phyloP scores from a whole-genome alignment of 768 basidiomycete species.

The Agaricus bisporus region DNA sequence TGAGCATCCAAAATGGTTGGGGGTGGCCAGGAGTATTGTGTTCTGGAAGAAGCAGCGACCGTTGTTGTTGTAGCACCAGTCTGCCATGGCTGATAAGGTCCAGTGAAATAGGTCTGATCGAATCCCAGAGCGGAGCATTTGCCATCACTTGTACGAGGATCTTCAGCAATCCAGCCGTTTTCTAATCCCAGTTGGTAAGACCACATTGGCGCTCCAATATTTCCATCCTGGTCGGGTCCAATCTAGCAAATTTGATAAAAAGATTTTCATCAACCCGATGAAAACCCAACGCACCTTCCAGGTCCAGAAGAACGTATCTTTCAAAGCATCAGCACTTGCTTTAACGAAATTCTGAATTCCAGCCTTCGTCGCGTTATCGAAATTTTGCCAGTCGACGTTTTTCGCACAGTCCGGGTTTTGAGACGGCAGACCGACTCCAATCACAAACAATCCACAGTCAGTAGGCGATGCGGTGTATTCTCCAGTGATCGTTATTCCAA shows the following conservation, averaged over 20 bases:
- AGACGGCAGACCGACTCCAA: constrained; percentile 31
- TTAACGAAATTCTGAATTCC: constrained; percentile 50
- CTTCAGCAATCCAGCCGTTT: constrained; percentile 71
- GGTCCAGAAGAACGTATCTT: constrained; percentile 43
- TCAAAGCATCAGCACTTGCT: constrained; percentile 36
- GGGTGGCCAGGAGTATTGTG: constrained; percentile 49
- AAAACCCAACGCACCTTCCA: constrained; percentile 31
- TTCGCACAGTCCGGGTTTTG: constrained; percentile 24
- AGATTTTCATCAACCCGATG: too few species aligned
- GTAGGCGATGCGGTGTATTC: constrained; percentile 72
- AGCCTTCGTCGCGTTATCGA: constrained; percentile 30
- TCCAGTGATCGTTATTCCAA: constrained; percentile 70
- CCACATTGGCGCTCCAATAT: constrained; percentile 32
- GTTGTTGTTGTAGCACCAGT: constrained; percentile 49
- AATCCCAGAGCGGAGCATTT: constrained; percentile 50
- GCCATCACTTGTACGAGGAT: constrained; percentile 60
- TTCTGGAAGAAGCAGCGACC: constrained; percentile 32
- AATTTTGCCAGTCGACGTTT: constrained; percentile 52
- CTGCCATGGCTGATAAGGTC: constrained; percentile 44
- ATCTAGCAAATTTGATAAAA: constrained; percentile 17
- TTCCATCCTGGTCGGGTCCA: constrained; percentile 39
- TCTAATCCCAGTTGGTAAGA: constrained; percentile 43
- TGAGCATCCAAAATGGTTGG: constrained; percentile 36
- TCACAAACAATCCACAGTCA: constrained; percentile 43
- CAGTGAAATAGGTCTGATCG: constrained; percentile 22